Evolutionary conservation across 73 alveolate genomes (phyloP).

Genomic region (Symbiodinium pilosum): DNA sequence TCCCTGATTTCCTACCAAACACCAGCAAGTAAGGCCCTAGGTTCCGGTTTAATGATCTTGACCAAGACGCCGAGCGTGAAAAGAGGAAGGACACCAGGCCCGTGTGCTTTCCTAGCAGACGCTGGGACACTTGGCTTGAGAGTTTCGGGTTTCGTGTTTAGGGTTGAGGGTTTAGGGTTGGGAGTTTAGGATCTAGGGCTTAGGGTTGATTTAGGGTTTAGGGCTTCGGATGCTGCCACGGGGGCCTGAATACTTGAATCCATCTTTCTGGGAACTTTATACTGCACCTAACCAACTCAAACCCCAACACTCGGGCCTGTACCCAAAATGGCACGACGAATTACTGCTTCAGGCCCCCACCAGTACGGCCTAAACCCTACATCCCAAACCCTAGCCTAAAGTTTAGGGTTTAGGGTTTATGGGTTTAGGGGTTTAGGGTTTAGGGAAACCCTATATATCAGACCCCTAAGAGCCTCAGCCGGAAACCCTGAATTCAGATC

Average conservation of each 20-base stretch:
- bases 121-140: background rate
- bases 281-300: no score
- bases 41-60: no score
- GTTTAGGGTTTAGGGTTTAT: background rate
- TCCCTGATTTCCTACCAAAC: no score
- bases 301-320: no score
- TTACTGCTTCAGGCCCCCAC: no score
- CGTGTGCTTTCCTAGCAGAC: conserved; percentile 23
- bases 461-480: background rate
- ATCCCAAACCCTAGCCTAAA: background rate
- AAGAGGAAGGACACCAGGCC: conserved; percentile 87
- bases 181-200: background rate
- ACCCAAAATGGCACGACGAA: no score
- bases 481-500: no score
- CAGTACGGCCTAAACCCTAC: background rate
- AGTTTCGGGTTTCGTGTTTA: background rate
- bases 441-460: no score
- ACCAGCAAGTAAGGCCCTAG: no score
- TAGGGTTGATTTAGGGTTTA: background rate
- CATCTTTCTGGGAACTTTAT: no score
- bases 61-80: conserved; percentile 27
- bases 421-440: background rate
- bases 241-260: no score
- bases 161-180: background rate
- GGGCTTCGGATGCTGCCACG: background rate